phyloP scores from a whole-genome alignment of 2,329 filamentous ascomycete species.

The Trichoderma pleuroti region DNA sequence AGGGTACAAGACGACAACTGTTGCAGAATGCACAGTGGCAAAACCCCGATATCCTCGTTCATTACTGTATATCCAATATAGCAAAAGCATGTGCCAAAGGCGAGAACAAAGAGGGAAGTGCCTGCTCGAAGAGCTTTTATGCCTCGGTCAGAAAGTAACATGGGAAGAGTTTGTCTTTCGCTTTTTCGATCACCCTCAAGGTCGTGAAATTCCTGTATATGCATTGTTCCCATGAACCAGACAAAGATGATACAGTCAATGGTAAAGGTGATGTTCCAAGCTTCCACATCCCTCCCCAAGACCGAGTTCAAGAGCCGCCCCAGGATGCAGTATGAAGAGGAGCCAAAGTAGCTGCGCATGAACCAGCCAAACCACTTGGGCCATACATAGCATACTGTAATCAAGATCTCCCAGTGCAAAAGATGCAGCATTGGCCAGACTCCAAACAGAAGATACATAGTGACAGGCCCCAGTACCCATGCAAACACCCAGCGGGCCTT shows the following conservation, averaged over 20 bases:
- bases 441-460: background rate
- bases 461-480: background rate
- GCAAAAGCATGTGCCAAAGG: background rate
- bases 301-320: background rate
- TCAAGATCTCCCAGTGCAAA: background rate
- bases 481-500: background rate
- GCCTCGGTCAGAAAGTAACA: background rate
- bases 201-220: background rate
- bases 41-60: background rate
- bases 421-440: background rate
- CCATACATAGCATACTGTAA: background rate
- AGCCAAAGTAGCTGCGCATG: background rate
- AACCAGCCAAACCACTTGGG: background rate
- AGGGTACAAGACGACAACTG: background rate
- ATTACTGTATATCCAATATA: background rate
- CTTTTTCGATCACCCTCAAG: background rate
- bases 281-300: background rate
- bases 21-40: background rate
- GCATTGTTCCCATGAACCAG: background rate
- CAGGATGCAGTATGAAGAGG: background rate
- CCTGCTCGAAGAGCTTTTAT: background rate
- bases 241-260: background rate
- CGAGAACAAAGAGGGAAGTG: background rate
- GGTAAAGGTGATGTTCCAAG: background rate
- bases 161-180: background rate